Evolutionary conservation across 2,329 filamentous ascomycete genomes (phyloP), one percentile per base, ranked within the genome.

Genomic region (Ophiostoma himal-ulmi): DNA sequence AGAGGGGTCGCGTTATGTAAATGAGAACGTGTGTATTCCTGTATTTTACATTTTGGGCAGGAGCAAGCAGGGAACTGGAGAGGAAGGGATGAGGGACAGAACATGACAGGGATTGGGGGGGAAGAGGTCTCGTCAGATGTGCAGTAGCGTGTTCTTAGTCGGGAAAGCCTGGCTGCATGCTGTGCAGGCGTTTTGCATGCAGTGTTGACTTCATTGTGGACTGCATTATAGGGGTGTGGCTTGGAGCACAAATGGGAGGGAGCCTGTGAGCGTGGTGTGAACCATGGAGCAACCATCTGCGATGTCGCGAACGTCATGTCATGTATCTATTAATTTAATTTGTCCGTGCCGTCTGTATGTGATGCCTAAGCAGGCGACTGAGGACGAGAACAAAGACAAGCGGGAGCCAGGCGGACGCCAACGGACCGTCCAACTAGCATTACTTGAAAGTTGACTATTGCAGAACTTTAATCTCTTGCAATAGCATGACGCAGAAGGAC

Each of bases 1-100:
- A 36, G 70, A 68, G 70, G 70, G 70, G 66, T 70, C 68, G 57
- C 68, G 65, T 70, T 68, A 65, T 70, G 69, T 39, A 36, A n/a
- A 39, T 39, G 34, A 10, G 57, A 64, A 26, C 4, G 22, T 20
- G 11, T 68, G 62, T 60, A 65, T 14, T 44, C 20, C 41, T n/a
- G 57, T 37, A 39, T 57, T 57, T 1, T 17, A 20, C 30, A 17
- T 6, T 34, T 17, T n/a, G 6, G 30, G 60, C 60, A 64, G 60
- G 60, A 36, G 64, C 20, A 26, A 66, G 36, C 64, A 66, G 64
- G 64, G 64, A 22, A 67, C 7, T n/a, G 37, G 37, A 39, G 11
- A 6, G 65, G 37, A 41, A 41, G 36, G 39, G 48, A 39, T 39
- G 39, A 67, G 22, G n/a, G 22, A 41, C n/a, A 26, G 39, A 26